Percentiles rank a stretch among this genome's conserved stretches.
phyloP scores from a whole-genome alignment of 163 green algal genomes.

The Chloromonas sp. region DNA sequence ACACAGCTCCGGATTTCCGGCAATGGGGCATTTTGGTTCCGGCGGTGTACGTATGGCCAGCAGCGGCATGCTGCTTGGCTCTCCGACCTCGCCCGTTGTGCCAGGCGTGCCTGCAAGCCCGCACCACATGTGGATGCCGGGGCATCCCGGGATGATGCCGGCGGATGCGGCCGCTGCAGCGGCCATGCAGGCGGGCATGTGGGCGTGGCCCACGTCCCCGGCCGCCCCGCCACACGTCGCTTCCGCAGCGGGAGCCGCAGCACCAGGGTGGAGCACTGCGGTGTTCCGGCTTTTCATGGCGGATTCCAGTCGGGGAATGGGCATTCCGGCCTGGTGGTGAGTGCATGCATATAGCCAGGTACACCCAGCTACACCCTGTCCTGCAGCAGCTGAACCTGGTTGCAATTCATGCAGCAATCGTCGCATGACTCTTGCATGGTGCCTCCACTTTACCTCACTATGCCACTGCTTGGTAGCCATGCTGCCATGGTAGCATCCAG shows the following conservation, averaged over 20 bases:
- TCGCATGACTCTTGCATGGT: no score
- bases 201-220: background rate
- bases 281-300: background rate
- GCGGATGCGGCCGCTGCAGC: background rate
- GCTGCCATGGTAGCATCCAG: background rate
- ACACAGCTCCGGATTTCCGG: background rate
- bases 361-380: no score
- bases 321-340: background rate
- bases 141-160: background rate
- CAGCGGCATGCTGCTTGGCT: no score
- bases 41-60: no score
- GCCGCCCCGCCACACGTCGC: background rate
- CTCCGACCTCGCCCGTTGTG: no score
- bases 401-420: no score
- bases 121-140: background rate
- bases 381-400: no score
- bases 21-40: no score
- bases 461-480: background rate
- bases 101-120: background rate
- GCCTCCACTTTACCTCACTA: no score
- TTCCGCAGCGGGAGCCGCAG: background rate
- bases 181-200: background rate
- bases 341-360: background rate
- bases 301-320: background rate
- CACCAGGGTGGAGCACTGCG: background rate